These are phyloP conservation scores for Boletus rubroflammeus DNA, from an alignment of 768 basidiomycete species.

Conservation along the genomic window DNA sequence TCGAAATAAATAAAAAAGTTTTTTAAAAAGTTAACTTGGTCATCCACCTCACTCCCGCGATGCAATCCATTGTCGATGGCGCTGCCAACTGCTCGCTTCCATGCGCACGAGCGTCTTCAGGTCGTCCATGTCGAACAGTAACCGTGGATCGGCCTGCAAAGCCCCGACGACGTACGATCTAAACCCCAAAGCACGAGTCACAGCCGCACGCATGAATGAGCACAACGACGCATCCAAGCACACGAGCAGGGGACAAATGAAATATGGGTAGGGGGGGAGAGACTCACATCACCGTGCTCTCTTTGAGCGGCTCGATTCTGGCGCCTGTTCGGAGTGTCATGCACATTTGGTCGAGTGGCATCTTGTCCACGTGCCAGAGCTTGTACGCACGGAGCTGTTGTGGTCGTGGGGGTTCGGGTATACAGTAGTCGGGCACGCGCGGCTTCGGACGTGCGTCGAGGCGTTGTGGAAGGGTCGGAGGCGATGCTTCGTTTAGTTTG, in stretches of 20 bases:
- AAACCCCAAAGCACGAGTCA: not conserved
- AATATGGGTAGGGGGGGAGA: not conserved
- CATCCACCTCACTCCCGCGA: conserved; percentile 16
- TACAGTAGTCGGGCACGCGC: conserved; percentile 22
- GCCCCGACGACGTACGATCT: conserved; percentile 45
- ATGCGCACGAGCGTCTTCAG: conserved; percentile 37
- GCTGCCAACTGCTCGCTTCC: conserved; percentile 41
- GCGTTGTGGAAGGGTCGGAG: not conserved
- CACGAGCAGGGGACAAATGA: not conserved
- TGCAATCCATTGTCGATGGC: conserved; percentile 39
- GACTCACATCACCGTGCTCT: conserved; percentile 46
- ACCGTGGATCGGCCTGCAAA: conserved; percentile 35
- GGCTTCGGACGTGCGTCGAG: not conserved
- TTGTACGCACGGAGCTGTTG: conserved; percentile 44
- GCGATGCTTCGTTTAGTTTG: not conserved
- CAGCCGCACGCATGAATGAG: not conserved
- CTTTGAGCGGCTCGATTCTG: conserved; percentile 39
- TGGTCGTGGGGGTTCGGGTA: conserved; percentile 29
- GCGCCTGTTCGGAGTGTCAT: conserved; percentile 30
- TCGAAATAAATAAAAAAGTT: not conserved
- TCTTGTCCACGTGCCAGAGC: conserved; percentile 38
- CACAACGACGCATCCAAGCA: not conserved
- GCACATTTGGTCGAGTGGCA: conserved; percentile 39
- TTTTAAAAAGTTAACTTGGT: not conserved
- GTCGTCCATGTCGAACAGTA: conserved; percentile 35